These are phyloP conservation scores for Acanthochlamys bracteata DNA, from an alignment of 106 monocot species.

Conservation along the genomic window DNA sequence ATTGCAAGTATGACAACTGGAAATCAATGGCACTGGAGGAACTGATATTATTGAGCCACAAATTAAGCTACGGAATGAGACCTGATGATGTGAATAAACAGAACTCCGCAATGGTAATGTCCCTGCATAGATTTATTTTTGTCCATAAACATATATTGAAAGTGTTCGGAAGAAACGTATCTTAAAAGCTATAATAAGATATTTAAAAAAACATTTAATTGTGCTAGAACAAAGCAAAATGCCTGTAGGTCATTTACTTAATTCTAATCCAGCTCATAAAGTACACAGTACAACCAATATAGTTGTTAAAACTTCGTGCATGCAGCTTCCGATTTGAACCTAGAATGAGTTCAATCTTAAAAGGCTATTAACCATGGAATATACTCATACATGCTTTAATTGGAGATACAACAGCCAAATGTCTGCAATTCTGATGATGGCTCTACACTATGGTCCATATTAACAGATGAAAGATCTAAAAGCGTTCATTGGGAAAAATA, in stretches of 20 bases:
- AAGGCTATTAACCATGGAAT: too few species aligned
- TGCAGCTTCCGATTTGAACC: too few species aligned
- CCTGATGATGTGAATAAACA: constrained; percentile 10
- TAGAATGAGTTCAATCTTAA: too few species aligned
- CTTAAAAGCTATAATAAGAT: not conserved
- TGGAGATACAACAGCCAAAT: not conserved
- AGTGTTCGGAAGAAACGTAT: not conserved
- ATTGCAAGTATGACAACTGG: constrained; percentile 3
- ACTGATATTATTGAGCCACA: constrained; percentile 65
- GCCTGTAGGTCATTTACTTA: too few species aligned
- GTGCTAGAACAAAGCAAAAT: too few species aligned
- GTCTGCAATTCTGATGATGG: not conserved
- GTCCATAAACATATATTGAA: not conserved
- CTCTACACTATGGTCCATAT: not conserved
- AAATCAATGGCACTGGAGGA: constrained; percentile 52
- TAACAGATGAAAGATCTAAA: constrained; percentile 1
- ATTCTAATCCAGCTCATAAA: too few species aligned
- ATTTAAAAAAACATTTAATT: too few species aligned
- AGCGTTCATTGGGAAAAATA: constrained; percentile 7
- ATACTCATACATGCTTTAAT: not conserved
- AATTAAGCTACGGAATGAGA: constrained; percentile 32
- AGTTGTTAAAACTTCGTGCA: too few species aligned
- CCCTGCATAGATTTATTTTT: not conserved
- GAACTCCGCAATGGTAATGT: constrained; percentile 27
- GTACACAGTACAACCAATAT: too few species aligned